Conservation (phyloP, 257 asterid genomes). For the Dorcoceras hygrometricum region DNA sequence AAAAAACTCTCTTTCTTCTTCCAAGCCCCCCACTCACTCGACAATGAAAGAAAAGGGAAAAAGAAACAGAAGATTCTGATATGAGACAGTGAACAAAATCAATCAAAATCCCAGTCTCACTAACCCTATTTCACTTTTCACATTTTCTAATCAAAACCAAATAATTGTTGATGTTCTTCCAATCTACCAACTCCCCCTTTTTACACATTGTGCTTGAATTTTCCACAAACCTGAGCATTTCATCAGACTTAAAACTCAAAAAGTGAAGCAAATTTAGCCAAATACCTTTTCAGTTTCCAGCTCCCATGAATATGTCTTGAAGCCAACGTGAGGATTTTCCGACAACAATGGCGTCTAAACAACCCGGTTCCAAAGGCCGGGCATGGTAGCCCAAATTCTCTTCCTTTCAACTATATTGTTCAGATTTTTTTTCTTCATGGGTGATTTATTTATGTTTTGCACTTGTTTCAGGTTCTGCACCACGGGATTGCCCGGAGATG, state of each 20-base stretch:
- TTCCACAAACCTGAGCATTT: slow-evolving; percentile 46
- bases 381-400: slow-evolving; percentile 59
- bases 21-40: slow-evolving; percentile 17
- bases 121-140: slow-evolving; percentile 33
- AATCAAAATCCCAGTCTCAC: slow-evolving; percentile 33
- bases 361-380: slow-evolving; percentile 78
- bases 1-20: slow-evolving; percentile 19
- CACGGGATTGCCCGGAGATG: slow-evolving; percentile 89
- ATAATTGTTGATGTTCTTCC: slow-evolving; percentile 31
- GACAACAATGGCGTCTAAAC: slow-evolving; percentile 56
- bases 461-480: slow-evolving; percentile 79
- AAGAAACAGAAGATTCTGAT: slow-evolving; percentile 45
- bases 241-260: slow-evolving; percentile 30
- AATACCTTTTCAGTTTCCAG: slow-evolving; percentile 19
- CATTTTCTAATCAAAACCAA: slow-evolving; percentile 41
- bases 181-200: slow-evolving; percentile 27
- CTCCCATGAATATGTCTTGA: slow-evolving; percentile 41
- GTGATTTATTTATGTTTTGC: slow-evolving; percentile 20
- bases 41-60: neutral
- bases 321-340: slow-evolving; percentile 11
- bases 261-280: slow-evolving; percentile 34
- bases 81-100: slow-evolving; percentile 34
- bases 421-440: neutral
- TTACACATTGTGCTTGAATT: slow-evolving; percentile 30
- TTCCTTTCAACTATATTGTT: neutral